These are phyloP conservation scores for Allantophomopsis lycopodina DNA, from an alignment of 2,329 filamentous ascomycete genomes.

Conservation along the genomic window DNA sequence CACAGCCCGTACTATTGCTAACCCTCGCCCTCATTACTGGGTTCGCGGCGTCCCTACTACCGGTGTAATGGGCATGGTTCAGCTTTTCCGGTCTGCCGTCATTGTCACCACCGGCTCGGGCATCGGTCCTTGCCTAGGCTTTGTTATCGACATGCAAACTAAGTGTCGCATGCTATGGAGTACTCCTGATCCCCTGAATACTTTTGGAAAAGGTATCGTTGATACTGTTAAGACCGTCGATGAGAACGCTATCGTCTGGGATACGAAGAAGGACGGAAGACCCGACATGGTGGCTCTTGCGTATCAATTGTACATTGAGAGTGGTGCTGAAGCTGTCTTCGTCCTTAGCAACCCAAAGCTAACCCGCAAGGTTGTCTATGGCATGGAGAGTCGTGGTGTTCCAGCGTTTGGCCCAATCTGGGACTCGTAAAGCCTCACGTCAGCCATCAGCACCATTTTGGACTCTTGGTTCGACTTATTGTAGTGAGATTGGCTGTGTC, in stretches of 20 bases:
- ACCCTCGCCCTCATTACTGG: constrained; percentile 36
- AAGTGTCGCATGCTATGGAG: constrained; percentile 20
- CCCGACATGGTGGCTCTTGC: constrained; percentile 20
- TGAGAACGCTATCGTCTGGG: constrained; percentile 18
- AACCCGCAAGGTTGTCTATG: constrained; percentile 23
- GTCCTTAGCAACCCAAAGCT: constrained; percentile 21
- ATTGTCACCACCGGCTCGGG: constrained; percentile 24
- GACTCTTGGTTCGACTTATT: no score
- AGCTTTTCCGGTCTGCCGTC: constrained; percentile 20
- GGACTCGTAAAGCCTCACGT: constrained; percentile 12
- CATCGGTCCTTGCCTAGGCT: constrained; percentile 22
- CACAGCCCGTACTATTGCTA: constrained; percentile 35
- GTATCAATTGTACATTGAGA: constrained; percentile 16
- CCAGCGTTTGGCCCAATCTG: constrained; percentile 22
- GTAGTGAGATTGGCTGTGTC: no score
- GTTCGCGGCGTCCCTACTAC: constrained; percentile 33
- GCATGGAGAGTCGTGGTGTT: constrained; percentile 21
- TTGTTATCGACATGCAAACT: constrained; percentile 16
- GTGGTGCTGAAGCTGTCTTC: constrained; percentile 21
- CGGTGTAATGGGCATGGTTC: constrained; percentile 21
- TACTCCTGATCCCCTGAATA: constrained; percentile 18
- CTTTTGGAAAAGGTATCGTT: constrained; percentile 20
- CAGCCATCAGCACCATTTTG: no score
- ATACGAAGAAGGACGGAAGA: constrained; percentile 19
- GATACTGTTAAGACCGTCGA: constrained; percentile 19